phyloP scores from a whole-genome alignment of 805 yeast genomes.

The Yarrowia yakushimensis region DNA sequence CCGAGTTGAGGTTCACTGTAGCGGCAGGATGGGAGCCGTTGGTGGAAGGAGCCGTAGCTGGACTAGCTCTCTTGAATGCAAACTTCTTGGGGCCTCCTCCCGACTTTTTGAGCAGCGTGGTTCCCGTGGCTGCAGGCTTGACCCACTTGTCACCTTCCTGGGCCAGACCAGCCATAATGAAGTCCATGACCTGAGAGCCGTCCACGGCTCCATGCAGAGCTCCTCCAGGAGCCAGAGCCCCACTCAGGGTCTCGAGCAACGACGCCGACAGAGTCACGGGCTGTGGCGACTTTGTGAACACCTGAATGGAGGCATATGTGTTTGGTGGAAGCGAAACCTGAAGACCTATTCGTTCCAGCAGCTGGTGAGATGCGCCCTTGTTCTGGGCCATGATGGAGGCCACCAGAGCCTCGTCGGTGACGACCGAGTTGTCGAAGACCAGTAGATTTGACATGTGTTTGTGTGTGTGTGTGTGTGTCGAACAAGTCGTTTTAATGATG shows the following conservation, averaged over 20 bases:
- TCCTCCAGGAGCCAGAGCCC: conserved; percentile 37
- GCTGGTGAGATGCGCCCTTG: conserved; percentile 34
- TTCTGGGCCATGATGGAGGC: conserved; percentile 1
- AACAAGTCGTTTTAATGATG: neutral
- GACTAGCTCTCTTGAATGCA: conserved; percentile 37
- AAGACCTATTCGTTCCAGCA: conserved; percentile 39
- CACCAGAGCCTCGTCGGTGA: conserved; percentile 20
- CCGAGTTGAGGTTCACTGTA: conserved; percentile 37
- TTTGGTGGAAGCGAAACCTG: conserved; percentile 36
- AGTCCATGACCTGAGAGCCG: conserved; percentile 45
- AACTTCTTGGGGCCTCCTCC: conserved; percentile 31
- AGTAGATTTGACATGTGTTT: conserved; percentile 10
- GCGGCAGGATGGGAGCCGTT: conserved; percentile 24
- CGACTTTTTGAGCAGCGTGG: conserved; percentile 30
- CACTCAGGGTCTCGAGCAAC: conserved; percentile 35
- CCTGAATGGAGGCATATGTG: conserved; percentile 33
- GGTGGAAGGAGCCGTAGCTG: conserved; percentile 27
- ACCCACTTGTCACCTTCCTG: conserved; percentile 49
- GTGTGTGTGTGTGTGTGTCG: neutral
- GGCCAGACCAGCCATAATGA: conserved; percentile 60
- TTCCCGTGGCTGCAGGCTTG: conserved; percentile 46
- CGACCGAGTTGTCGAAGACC: conserved; percentile 24
- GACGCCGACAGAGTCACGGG: conserved; percentile 28
- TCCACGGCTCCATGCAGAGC: conserved; percentile 35
- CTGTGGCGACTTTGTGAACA: conserved; percentile 31